Evolutionary conservation across 352 stramenopile genomes (phyloP).

Genomic region (Globisporangium radiosum): DNA sequence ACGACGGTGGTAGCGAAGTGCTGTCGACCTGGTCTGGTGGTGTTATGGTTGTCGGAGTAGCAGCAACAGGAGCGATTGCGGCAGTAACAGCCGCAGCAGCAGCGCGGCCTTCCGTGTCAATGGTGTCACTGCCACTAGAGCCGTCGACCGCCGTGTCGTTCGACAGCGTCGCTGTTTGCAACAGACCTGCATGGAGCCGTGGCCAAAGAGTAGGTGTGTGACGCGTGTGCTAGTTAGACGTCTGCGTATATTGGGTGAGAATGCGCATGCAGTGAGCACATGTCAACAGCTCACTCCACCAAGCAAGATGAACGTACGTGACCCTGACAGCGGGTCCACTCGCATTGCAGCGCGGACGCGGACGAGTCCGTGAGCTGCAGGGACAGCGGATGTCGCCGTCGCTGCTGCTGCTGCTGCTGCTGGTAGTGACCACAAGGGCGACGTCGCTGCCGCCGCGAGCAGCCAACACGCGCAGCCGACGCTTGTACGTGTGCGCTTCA

Average conservation of each 20-base stretch:
- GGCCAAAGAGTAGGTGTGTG: too few species aligned
- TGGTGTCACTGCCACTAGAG: neutral
- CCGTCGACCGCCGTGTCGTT: neutral
- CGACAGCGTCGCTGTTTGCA: neutral
- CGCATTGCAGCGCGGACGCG: too few species aligned
- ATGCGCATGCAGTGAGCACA: too few species aligned
- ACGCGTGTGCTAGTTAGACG: too few species aligned
- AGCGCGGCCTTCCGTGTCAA: constrained; percentile 1
- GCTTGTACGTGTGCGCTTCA: constrained; percentile 3
- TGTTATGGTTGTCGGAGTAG: too few species aligned
- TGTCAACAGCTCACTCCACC: neutral
- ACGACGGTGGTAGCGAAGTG: too few species aligned
- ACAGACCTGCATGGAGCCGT: neutral
- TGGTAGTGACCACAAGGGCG: neutral
- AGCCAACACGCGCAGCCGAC: constrained; percentile 6
- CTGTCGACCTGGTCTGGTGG: neutral
- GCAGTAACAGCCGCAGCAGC: neutral
- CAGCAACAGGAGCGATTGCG: too few species aligned
- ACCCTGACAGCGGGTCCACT: neutral
- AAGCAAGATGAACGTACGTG: neutral
- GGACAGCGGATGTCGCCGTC: neutral
- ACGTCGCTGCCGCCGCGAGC: neutral
- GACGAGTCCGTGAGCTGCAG: neutral
- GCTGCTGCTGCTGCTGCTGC: neutral
- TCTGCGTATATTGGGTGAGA: too few species aligned